Base-by-base conservation (phyloP, 164 flowering plant genomes). In the Dillenia turbinata region DNA sequence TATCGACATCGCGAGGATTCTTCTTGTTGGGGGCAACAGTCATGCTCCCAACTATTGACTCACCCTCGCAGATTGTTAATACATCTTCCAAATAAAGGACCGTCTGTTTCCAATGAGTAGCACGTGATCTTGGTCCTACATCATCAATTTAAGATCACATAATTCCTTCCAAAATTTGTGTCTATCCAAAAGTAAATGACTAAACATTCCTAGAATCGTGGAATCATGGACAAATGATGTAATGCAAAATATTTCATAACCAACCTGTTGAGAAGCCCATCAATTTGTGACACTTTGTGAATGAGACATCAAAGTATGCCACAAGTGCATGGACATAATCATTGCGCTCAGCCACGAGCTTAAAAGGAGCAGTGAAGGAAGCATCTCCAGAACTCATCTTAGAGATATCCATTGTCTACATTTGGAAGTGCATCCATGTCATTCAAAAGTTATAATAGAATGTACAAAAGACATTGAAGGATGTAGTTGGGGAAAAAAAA, bases 21-120 rank as follows among this genome's bases (percentile, higher is more conserved):
- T 86, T 94, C 82, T 89, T 88, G 73, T 89, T 94, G 48, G 72
- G 96, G 8, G 93, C 75, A 56, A 94, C 96, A 9, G 90, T 81
- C 95, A 91, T 77, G 84, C 71, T 82, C 69, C 99, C 97, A 10
- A 64, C 75, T 48, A 94, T 8, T 46, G 82, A 66, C 75, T 91
- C 99, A 7, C 97, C 99, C 72, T 88, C 80, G 46, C 99, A 94
- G 33, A 94, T 77, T 9, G 93, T 89, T 24, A 91, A 69, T 56
- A 89, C 95, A 67, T 94, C 99, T 70, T 94, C 97, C 45, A 94
- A 83, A 81, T 94, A 94, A 10, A 94, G 67, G 7, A 94, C 96
- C 2, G 99, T 94, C 62, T 94, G 99, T 77, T 94, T 94, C 99
- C 99, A 94, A 57, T 94, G 99, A 1, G 99, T 94, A 9, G 81